Percentiles rank a stretch among this genome's conserved stretches.
Evolutionary conservation across 805 yeast genomes (phyloP).

Genomic region (Tetrapisispora arboricola): DNA sequence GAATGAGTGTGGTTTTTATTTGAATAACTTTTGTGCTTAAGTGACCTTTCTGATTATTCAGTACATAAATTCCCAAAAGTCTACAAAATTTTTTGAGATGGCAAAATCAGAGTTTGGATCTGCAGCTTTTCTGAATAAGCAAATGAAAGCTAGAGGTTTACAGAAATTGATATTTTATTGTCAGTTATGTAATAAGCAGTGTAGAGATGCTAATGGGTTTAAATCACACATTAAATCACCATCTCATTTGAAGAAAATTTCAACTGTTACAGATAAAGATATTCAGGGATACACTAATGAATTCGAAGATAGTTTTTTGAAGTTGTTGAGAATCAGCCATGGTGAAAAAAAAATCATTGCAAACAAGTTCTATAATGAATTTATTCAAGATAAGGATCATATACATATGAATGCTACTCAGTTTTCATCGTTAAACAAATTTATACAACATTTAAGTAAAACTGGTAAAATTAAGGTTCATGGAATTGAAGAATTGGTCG

Average conservation of each 20-base stretch:
- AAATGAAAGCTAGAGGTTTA: slow-evolving; percentile 72
- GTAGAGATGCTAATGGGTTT: slow-evolving; percentile 93
- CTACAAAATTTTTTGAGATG: too few relatives aligned
- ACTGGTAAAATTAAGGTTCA: slow-evolving; percentile 47
- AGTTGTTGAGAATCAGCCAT: slow-evolving; percentile 53
- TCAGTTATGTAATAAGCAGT: slow-evolving; percentile 85
- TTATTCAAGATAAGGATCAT: slow-evolving; percentile 72
- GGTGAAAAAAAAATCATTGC: slow-evolving; percentile 75
- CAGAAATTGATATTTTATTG: slow-evolving; percentile 84
- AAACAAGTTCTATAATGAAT: slow-evolving; percentile 83
- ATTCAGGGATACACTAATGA: slow-evolving; percentile 49
- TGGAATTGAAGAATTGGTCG: slow-evolving; percentile 29
- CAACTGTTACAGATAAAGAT: slow-evolving; percentile 37
- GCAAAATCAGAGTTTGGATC: slow-evolving; percentile 48
- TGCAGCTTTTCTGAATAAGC: slow-evolving; percentile 63
- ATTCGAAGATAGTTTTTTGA: slow-evolving; percentile 57
- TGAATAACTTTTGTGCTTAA: too few relatives aligned
- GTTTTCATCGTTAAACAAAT: slow-evolving; percentile 62
- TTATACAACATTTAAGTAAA: slow-evolving; percentile 50
- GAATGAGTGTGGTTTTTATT: too few relatives aligned
- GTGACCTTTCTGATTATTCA: too few relatives aligned
- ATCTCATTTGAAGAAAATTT: slow-evolving; percentile 54
- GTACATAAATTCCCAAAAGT: too few relatives aligned
- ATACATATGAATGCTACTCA: slow-evolving; percentile 84
- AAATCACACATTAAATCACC: slow-evolving; percentile 82